Conservation (phyloP, 768 basidiomycete species). For the Termitomyces sp. region DNA sequence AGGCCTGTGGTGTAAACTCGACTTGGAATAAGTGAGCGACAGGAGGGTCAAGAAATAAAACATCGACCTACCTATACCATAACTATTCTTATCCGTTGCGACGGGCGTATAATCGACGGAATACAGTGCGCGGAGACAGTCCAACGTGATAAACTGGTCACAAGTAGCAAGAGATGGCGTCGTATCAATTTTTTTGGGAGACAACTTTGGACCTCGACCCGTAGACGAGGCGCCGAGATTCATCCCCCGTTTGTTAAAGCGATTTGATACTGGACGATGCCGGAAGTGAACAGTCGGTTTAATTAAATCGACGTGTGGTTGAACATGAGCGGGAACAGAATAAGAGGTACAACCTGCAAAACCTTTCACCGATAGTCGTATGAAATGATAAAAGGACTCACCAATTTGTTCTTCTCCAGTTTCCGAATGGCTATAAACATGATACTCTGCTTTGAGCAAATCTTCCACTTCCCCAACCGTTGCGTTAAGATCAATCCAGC, state of each 20-base stretch:
- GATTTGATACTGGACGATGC: conserved; percentile 21
- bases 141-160: conserved; percentile 22
- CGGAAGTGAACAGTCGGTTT: conserved; percentile 41
- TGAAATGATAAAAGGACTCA: not conserved
- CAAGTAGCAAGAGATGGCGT: conserved; percentile 13
- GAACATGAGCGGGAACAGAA: conserved; percentile 33
- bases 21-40: not conserved
- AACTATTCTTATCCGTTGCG: conserved; percentile 21
- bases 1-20: conserved; percentile 10
- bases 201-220: conserved; percentile 6
- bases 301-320: conserved; percentile 36
- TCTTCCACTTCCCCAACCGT: conserved; percentile 37
- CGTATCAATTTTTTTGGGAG: not conserved
- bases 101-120: conserved; percentile 21
- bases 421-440: conserved; percentile 36
- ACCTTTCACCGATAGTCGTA: not conserved
- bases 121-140: conserved; percentile 25
- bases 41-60: not conserved
- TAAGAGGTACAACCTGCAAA: conserved; percentile 33
- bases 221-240: conserved; percentile 6
- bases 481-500: conserved; percentile 37
- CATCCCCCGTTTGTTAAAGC: conserved; percentile 12
- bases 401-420: conserved; percentile 35
- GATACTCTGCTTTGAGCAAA: conserved; percentile 40
- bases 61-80: conserved; percentile 19